Base-by-base conservation (phyloP, 139 green algal genomes). In the Mesotaenium endlicherianum region DNA sequence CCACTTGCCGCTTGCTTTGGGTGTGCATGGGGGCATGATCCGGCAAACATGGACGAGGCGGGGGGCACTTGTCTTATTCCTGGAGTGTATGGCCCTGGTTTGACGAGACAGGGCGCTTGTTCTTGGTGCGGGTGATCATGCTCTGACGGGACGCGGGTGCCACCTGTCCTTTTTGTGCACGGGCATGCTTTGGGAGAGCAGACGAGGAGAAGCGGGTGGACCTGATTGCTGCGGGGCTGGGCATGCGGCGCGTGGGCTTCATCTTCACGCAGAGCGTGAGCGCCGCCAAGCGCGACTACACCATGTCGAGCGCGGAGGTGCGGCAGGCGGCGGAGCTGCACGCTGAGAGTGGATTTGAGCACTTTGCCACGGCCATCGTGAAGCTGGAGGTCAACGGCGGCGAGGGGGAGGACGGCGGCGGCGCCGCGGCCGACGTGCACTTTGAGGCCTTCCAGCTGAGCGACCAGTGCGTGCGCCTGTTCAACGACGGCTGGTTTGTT, bases 361-460 rank as follows among this genome's bases (percentile, higher is more conserved):
- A 88, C 0, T 93, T 92, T 6, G 91, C 95, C 16, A 95, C 93
- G 2, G 96, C 92, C 3, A 85, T 98, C 53, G 95, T 98, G 43
- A 94, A 92, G 11, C 86, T 94, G 30, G 81, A 92, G 47, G 59
- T 30, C 44, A 45, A 70, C n/a, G n/a, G n/a, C n/a, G n/a, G n/a
- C n/a, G 77, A 84, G 43, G 64, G 59, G 14, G 90, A 71, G 76
- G 80, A 85, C 5, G 80, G 42, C n/a, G 64, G 17, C 44, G 88
- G 68, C 70, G n/a, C n/a, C n/a, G 75, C 44, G 17, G 40, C 43
- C 38, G 90, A 95, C 44, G 92, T 95, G 8, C 92, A 94, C 74
- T 95, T 96, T 82, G 92, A 98, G 89, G 95, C 94, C 0, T 98
- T 97, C 89, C 95, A 98, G 75, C 79, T 91, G 44, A 93, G 81